Conservation (phyloP, 139 green algal genomes). For the Pedinophyceae sp. region DNA sequence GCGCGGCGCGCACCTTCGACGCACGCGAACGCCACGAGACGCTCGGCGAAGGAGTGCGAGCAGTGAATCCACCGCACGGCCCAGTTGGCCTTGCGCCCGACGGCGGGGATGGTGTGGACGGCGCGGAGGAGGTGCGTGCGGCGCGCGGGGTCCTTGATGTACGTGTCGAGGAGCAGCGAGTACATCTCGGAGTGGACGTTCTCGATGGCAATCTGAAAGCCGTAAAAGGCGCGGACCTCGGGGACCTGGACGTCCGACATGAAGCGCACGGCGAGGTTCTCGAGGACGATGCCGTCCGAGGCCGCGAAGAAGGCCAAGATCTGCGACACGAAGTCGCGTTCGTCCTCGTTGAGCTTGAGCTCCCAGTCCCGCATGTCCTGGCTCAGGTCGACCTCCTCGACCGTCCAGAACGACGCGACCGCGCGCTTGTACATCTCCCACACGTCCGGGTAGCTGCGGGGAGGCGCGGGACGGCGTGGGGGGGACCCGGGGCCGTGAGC, state of each 20-base stretch:
- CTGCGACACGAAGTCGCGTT: conserved; percentile 19
- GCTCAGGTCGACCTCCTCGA: conserved; percentile 60
- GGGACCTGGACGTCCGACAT: conserved; percentile 17
- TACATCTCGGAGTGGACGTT: conserved; percentile 52
- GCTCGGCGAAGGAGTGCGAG: conserved; percentile 36
- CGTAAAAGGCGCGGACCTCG: conserved; percentile 21
- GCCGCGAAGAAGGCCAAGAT: conserved; percentile 24
- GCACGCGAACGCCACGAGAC: conserved; percentile 57
- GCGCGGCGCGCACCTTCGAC: too few relatives aligned
- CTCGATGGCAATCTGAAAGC: conserved; percentile 25
- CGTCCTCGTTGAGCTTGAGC: conserved; percentile 22
- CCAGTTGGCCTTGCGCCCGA: conserved; percentile 35
- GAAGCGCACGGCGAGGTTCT: conserved; percentile 23
- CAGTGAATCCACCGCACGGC: conserved; percentile 11
- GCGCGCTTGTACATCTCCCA: conserved; percentile 64
- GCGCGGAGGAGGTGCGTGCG: conserved; percentile 34
- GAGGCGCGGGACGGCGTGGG: not conserved
- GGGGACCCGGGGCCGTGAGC: not conserved
- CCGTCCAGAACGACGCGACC: conserved; percentile 54
- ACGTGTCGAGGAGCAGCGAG: conserved; percentile 48
- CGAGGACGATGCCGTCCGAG: conserved; percentile 21
- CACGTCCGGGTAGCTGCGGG: conserved; percentile 18
- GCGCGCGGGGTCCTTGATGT: conserved; percentile 34
- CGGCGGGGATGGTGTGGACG: conserved; percentile 38
- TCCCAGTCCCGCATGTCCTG: conserved; percentile 47